Conservation (phyloP, 345 rosid genomes). For the Citrus sinensis region DNA sequence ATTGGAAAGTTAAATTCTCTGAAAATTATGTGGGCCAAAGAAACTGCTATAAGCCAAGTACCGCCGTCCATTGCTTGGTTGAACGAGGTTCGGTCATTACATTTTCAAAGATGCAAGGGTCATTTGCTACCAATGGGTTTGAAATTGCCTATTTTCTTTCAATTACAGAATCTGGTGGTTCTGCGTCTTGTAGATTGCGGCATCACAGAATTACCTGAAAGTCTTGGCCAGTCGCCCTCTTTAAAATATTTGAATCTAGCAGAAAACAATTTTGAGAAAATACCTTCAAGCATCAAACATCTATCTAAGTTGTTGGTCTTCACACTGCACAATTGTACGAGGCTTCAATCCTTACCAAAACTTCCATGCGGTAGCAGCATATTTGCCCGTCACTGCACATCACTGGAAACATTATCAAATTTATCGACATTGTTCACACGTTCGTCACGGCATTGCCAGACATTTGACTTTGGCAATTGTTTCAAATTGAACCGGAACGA, state of each 20-base stretch:
- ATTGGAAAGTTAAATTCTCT: no score
- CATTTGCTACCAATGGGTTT: no score
- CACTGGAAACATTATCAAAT: neutral
- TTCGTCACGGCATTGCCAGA: no score
- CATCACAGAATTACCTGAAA: neutral
- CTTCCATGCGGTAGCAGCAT: neutral
- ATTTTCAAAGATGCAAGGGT: no score
- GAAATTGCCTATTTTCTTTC: no score
- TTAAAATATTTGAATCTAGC: neutral
- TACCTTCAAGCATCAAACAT: neutral
- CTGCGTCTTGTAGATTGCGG: neutral
- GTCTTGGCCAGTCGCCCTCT: neutral
- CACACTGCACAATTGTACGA: neutral
- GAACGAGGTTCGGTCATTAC: no score
- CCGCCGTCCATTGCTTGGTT: no score
- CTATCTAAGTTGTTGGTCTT: neutral
- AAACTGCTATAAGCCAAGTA: no score
- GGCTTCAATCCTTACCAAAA: neutral
- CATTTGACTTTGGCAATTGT: no score
- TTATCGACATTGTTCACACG: no score
- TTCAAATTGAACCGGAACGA: no score
- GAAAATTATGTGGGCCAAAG: fast-evolving
- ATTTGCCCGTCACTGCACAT: neutral
- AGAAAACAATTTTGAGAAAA: neutral
- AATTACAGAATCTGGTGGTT: no score